These are phyloP conservation scores for Orbilia javanica DNA, from an alignment of 2,329 filamentous ascomycete species.

Conservation along the genomic window DNA sequence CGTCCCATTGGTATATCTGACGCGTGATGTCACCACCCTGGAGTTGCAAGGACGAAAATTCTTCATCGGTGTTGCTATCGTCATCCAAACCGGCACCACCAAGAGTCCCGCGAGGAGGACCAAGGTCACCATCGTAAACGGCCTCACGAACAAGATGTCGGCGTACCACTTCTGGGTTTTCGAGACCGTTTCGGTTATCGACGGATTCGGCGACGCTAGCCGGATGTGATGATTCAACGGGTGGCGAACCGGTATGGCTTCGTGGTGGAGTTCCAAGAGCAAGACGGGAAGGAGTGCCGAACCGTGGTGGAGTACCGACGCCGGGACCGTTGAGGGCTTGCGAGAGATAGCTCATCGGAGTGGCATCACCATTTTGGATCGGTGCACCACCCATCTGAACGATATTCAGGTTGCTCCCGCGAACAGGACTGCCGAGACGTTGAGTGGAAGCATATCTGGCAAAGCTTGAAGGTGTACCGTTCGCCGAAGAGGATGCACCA, in stretches of 20 bases:
- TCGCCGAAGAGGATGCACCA: constrained; percentile 31
- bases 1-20: constrained; percentile 96
- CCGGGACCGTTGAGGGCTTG: constrained; percentile 70
- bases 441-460: constrained; percentile 41
- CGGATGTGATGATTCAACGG: constrained; percentile 67
- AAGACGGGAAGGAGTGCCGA: constrained; percentile 74
- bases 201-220: constrained; percentile 86
- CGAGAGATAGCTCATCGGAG: constrained; percentile 76
- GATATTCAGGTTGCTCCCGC: constrained; percentile 44
- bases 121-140: constrained; percentile 66
- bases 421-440: constrained; percentile 50
- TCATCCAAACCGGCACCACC: constrained; percentile 68
- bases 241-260: constrained; percentile 67
- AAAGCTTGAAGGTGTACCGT: constrained; percentile 36
- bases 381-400: constrained; percentile 50
- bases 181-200: constrained; percentile 77
- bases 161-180: constrained; percentile 91
- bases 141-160: constrained; percentile 78
- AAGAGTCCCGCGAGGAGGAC: constrained; percentile 62
- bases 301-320: constrained; percentile 77
- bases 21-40: constrained; percentile 95
- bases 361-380: constrained; percentile 14
- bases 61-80: constrained; percentile 68
- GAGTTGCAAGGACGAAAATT: constrained; percentile 91
- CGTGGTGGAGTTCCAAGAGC: constrained; percentile 62